Base-by-base conservation (phyloP, 2,329 filamentous ascomycete genomes). In the Saccharata proteae region DNA sequence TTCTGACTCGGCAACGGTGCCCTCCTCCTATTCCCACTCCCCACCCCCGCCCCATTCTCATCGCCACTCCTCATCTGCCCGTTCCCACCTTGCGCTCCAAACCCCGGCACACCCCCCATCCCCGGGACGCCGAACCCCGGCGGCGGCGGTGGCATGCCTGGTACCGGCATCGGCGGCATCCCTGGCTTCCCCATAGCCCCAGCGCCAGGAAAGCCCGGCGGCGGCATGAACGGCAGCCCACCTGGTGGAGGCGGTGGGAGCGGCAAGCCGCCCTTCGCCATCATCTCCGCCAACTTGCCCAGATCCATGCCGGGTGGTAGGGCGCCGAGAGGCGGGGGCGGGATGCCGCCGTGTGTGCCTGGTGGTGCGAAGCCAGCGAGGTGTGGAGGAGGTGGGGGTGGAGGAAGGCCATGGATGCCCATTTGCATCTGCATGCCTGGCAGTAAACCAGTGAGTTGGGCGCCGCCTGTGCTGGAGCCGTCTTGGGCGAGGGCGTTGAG, bases 1-100 rank as follows among this genome's bases (percentile, higher is more conserved):
- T 81, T 74, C 56, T 92, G 84, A 49, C 81, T 86, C 0, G 84
- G 84, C 25, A 93, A 57, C 6, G 81, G 83, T 5, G 70, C 81
- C 38, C 77, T 61, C 42, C 62, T 66, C 37, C 79, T 67, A n/a
- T n/a, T n/a, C n/a, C n/a, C n/a, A n/a, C n/a, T n/a, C n/a, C n/a
- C n/a, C 12, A 74, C 45, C 20, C 48, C 45, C 11, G 39, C 50
- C 27, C 40, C 51, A 12, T 46, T 36, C n/a, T 16, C 8, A 17
- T 26, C 13, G 14, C 25, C 17, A 6, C 19, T 15, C n/a, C n/a
- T n/a, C 10, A 5, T 14, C 16, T 23, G 19, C 20, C 17, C 18
- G 15, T 32, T 29, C 9, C 20, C 24, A 5, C 7, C 19, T 6
- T 28, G 34, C 34, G 29, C 25, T 6, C 20, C 20, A 31, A n/a